A percentile compares a stretch with the other conserved stretches of the same genome.
phyloP scores from a whole-genome alignment of 176 grass and related monocot genomes.

The Musa beccarii region DNA sequence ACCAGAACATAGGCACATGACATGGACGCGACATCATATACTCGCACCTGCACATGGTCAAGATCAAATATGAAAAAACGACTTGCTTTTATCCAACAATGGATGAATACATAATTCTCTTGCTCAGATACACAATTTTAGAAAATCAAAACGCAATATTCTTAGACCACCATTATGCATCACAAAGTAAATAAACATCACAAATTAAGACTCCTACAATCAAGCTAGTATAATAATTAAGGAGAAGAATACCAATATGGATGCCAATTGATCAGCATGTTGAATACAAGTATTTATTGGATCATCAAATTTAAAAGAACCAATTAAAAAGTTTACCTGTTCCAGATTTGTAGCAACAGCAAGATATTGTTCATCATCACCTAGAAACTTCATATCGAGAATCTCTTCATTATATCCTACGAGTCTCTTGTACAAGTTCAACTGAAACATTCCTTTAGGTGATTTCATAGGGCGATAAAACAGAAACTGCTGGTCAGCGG shows the following conservation, averaged over 20 bases:
- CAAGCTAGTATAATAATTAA: neutral
- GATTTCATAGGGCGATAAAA: slow-evolving; percentile 52
- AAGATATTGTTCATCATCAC: slow-evolving; percentile 71
- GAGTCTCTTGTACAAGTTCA: slow-evolving; percentile 65
- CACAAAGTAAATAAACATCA: neutral
- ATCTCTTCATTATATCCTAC: slow-evolving; percentile 92
- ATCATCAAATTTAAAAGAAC: neutral
- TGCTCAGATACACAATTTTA: neutral
- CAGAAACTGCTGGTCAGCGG: slow-evolving; percentile 90
- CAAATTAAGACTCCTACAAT: neutral
- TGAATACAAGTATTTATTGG: neutral
- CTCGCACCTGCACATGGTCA: slow-evolving; percentile 43
- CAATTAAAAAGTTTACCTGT: slow-evolving; percentile 40
- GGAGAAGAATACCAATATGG: neutral
- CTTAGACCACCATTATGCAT: neutral
- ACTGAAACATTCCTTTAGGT: slow-evolving; percentile 38
- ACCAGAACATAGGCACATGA: slow-evolving; percentile 82
- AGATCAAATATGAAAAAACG: neutral
- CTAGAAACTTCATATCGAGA: slow-evolving; percentile 93
- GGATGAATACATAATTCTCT: neutral
- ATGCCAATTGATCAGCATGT: neutral
- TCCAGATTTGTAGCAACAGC: slow-evolving; percentile 94
- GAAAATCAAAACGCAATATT: neutral
- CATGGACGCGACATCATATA: slow-evolving; percentile 78
- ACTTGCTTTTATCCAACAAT: neutral